These are phyloP conservation scores for Chalciporus pseudorubinellus DNA, from an alignment of 768 basidiomycete genomes.

Conservation along the genomic window DNA sequence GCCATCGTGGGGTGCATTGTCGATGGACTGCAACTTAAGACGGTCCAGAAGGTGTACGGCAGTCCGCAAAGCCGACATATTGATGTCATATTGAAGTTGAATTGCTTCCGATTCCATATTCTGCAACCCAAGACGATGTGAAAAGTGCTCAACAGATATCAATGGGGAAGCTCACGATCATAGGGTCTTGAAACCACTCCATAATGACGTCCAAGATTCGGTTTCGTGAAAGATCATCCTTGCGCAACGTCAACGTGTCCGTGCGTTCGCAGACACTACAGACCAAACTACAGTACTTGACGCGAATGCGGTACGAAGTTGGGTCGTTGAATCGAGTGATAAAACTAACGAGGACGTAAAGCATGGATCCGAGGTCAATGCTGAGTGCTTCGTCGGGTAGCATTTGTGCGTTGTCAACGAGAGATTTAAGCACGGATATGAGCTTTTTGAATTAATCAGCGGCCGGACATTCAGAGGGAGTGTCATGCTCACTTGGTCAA, in stretches of 20 bases:
- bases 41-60: constrained; percentile 74
- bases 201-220: constrained; percentile 72
- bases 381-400: constrained; percentile 57
- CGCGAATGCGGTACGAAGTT: constrained; percentile 59
- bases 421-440: constrained; percentile 69
- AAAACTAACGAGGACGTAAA: constrained; percentile 60
- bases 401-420: constrained; percentile 68
- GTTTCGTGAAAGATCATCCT: constrained; percentile 66
- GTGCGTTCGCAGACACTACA: constrained; percentile 64
- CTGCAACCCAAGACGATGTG: constrained; percentile 21
- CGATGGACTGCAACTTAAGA: constrained; percentile 61
- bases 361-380: constrained; percentile 60
- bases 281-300: constrained; percentile 72
- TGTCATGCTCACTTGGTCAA: constrained; percentile 61
- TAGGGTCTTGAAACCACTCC: constrained; percentile 69
- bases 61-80: constrained; percentile 70
- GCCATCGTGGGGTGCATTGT: constrained; percentile 47
- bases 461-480: neutral
- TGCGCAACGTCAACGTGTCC: constrained; percentile 61
- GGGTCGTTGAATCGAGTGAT: constrained; percentile 59
- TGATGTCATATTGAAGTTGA: constrained; percentile 60
- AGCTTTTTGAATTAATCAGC: constrained; percentile 45
- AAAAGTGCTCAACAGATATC: neutral
- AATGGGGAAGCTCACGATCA: constrained; percentile 40
- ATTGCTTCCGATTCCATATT: constrained; percentile 37